Evolutionary conservation across 2,329 filamentous ascomycete species (phyloP).

Genomic region (Mycosphaerelloides madeirae): DNA sequence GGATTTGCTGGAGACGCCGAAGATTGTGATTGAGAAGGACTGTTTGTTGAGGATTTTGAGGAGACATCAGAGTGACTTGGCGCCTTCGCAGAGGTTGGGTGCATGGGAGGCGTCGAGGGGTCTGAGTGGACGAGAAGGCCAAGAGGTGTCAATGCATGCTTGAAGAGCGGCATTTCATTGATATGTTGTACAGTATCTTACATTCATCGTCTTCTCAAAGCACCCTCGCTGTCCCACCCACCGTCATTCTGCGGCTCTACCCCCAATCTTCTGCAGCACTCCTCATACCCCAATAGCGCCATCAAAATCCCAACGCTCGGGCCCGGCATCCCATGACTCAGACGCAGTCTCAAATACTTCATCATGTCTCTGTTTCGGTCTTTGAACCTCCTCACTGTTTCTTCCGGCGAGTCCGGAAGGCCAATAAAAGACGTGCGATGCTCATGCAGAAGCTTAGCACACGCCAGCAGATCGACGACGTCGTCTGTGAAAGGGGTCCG

Average conservation of each 20-base stretch:
- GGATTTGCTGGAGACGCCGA: constrained; percentile 78
- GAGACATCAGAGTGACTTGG: constrained; percentile 62
- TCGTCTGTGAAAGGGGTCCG: constrained; percentile 17
- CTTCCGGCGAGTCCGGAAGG: too few species aligned
- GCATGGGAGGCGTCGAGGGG: constrained; percentile 2
- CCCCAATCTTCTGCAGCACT: constrained; percentile 40
- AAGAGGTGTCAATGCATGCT: too few species aligned
- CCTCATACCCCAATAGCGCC: constrained; percentile 51
- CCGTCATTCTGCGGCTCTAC: constrained; percentile 2
- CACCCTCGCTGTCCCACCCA: constrained; percentile 1
- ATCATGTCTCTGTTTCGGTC: constrained; percentile 41
- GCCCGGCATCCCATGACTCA: constrained; percentile 50
- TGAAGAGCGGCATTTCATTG: neutral
- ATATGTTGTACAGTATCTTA: constrained; percentile 9
- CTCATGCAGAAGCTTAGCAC: constrained; percentile 7
- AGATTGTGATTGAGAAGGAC: constrained; percentile 78
- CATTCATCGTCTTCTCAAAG: neutral
- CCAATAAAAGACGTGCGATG: constrained; percentile 7
- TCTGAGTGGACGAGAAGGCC: too few species aligned
- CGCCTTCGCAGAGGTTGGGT: neutral
- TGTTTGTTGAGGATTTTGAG: constrained; percentile 72
- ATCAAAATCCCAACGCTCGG: constrained; percentile 52
- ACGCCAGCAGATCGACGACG: constrained; percentile 5
- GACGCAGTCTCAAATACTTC: constrained; percentile 53
- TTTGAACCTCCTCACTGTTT: constrained; percentile 15